These are phyloP conservation scores for Aspergillus novoparasiticus DNA, from an alignment of 2,329 filamentous ascomycete genomes.

Conservation along the genomic window DNA sequence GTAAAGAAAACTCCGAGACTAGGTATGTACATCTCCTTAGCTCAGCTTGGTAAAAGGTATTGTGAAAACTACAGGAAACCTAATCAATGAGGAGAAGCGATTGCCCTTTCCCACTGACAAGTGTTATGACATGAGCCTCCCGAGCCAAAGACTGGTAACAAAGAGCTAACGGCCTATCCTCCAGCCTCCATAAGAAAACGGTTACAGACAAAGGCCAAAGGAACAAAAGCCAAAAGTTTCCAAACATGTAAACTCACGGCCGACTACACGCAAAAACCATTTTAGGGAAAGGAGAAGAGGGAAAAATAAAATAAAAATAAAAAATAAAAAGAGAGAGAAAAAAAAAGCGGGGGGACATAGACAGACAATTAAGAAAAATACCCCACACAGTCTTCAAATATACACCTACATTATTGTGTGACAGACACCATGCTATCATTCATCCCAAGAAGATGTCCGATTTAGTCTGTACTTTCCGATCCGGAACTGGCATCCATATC, in stretches of 20 bases:
- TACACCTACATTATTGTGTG: constrained; percentile 10
- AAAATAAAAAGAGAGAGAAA: neutral
- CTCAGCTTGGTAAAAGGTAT: constrained; percentile 13
- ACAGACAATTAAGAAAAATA: constrained; percentile 7
- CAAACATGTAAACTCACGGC: neutral
- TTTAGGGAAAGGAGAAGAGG: constrained; percentile 1
- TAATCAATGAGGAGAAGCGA: constrained; percentile 5
- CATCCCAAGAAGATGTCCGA: neutral
- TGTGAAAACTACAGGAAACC: constrained; percentile 15
- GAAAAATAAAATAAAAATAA: constrained; percentile 4
- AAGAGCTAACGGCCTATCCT: constrained; percentile 1
- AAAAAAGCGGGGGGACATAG: neutral
- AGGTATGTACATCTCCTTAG: constrained; percentile 16
- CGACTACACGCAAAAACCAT: neutral
- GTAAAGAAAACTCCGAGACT: constrained; percentile 20
- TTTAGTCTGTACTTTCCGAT: constrained; percentile 22
- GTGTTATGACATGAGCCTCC: neutral
- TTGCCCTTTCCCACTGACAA: neutral
- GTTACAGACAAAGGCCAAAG: constrained; percentile 5
- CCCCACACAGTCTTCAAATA: constrained; percentile 3
- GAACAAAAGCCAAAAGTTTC: neutral
- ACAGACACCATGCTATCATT: constrained; percentile 3
- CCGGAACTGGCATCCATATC: constrained; percentile 44
- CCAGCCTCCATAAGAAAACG: constrained; percentile 4
- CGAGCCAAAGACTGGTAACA: neutral